These are phyloP conservation scores for Pterocarpus macrocarpus DNA, from an alignment of 306 rosid genomes.

Conservation along the genomic window DNA sequence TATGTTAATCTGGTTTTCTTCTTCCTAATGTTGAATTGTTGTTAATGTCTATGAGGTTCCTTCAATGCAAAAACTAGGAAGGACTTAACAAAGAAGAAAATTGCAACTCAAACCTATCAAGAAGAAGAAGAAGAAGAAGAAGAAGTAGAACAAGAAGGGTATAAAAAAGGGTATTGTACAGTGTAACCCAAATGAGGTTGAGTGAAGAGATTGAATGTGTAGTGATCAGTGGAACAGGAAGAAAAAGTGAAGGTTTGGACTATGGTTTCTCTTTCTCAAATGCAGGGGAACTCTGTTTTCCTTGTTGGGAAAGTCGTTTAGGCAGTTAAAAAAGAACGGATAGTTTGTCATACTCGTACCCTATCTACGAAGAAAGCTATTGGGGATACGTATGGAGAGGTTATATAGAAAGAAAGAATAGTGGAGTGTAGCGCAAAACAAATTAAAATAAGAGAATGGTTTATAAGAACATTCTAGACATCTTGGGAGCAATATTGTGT, in stretches of 20 bases:
- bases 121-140: not conserved
- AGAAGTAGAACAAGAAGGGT: too few species aligned
- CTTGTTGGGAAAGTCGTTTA: slow-evolving; percentile 56
- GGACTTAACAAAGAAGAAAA: not conserved
- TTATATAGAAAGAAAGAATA: slow-evolving; percentile 34
- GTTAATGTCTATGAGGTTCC: too few species aligned
- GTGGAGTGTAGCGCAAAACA: not conserved
- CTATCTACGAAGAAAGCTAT: slow-evolving; percentile 13
- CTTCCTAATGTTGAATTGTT: not conserved
- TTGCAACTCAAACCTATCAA: not conserved
- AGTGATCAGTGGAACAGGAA: not conserved
- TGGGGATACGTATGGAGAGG: not conserved
- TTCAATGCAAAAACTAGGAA: not conserved
- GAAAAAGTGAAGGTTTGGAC: slow-evolving; percentile 4
- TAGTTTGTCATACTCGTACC: not conserved
- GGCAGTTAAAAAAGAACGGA: slow-evolving; percentile 44
- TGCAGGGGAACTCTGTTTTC: slow-evolving; percentile 27
- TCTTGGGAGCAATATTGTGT: slow-evolving; percentile 27
- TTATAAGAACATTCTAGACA: slow-evolving; percentile 62
- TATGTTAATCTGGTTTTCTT: not conserved
- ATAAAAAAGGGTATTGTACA: not conserved
- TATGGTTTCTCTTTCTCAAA: not conserved
- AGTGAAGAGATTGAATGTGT: not conserved
- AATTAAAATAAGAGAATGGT: not conserved
- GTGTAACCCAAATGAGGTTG: not conserved